Evolutionary conservation across 805 yeast species (phyloP), one percentile per base, ranked within the genome.

Genomic region (Kregervanrija pseudodelftensis): DNA sequence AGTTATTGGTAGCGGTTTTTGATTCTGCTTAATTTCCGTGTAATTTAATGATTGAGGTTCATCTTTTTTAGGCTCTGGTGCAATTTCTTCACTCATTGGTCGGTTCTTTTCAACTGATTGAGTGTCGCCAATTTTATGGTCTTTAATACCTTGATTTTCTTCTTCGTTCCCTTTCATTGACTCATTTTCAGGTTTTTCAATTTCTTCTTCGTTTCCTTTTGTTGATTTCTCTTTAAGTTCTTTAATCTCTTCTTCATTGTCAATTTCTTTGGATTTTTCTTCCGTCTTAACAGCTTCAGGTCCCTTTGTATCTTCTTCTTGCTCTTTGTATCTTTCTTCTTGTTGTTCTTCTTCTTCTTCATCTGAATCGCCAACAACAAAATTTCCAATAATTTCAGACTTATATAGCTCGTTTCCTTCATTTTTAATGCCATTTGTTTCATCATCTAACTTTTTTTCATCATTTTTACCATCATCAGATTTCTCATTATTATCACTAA

Each of bases 161-260:
- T 39, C 41, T 15, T 14, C 30, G 3, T n/a, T 30, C 11, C 34
- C 8, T 4, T 9, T 38, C 34, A 12, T 30, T 2, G 31, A 7
- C 11, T 15, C 44, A 14, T 48, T 47, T 11, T 40, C 44, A 3
- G 38, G 13, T 11, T 31, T 28, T 14, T 13, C 7, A 33, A 2
- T 15, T 33, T 22, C 39, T 41, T 32, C 41, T 33, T 13, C 37
- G 5, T 11, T 5, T 13, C 14, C 36, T 2, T 28, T 30, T 14
- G 11, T 33, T 7, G 31, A 5, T 13, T 14, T 10, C 44, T 13
- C 28, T 37, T 39, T 37, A 10, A 7, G 11, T 16, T 12, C 42
- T 11, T 14, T n/a, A 30, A 14, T 5, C 9, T 33, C 37, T 14
- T 40, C 28, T 16, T 17, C 15, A 17, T 28, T 30, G 30, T 33